These are phyloP conservation scores for Penstemon eatonii DNA, from an alignment of 257 asterid species.

Conservation along the genomic window DNA sequence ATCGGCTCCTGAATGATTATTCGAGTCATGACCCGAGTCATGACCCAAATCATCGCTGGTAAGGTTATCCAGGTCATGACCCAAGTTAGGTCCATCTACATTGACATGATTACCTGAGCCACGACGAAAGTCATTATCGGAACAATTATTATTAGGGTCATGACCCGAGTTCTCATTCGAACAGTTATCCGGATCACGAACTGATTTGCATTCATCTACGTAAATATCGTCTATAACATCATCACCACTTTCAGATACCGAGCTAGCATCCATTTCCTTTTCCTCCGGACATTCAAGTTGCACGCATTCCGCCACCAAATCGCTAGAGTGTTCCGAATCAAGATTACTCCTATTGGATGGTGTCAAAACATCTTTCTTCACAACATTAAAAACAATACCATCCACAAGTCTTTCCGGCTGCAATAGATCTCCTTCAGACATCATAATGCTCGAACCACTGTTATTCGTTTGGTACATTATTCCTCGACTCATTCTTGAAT, in stretches of 20 bases:
- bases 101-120: too few species aligned
- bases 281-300: constrained; percentile 68
- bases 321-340: constrained; percentile 53
- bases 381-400: constrained; percentile 84
- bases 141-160: too few species aligned
- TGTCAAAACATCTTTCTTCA: constrained; percentile 67
- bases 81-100: too few species aligned
- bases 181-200: neutral
- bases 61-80: too few species aligned
- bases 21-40: too few species aligned
- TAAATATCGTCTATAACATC: constrained; percentile 32
- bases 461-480: constrained; percentile 31
- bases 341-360: constrained; percentile 55
- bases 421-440: constrained; percentile 76
- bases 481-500: constrained; percentile 37
- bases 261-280: constrained; percentile 56
- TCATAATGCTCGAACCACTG: constrained; percentile 50
- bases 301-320: constrained; percentile 57
- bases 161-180: neutral
- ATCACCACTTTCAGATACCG: constrained; percentile 58
- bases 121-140: too few species aligned
- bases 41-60: too few species aligned
- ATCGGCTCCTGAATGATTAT: too few species aligned
- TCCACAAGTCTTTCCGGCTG: constrained; percentile 78
- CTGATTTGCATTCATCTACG: constrained; percentile 22